A percentile compares a stretch with the other conserved stretches of the same genome.
Conservation (phyloP, 495 filamentous ascomycete species). For the Corynascus novoguineensis region DNA sequence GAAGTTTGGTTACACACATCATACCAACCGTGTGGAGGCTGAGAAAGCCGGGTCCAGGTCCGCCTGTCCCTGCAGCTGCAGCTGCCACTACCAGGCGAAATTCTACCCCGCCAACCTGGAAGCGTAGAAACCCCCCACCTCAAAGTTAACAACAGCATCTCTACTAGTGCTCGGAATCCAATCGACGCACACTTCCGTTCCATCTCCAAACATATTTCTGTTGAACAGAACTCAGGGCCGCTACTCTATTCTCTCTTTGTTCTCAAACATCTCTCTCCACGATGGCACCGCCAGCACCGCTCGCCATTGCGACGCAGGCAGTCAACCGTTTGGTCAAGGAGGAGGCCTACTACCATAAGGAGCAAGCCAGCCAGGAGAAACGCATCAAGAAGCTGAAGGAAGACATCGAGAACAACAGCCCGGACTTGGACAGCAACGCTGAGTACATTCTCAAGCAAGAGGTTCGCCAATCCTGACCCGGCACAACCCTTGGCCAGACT, state of each 20-base stretch:
- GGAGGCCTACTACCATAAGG: slow-evolving; percentile 80
- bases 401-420: slow-evolving; percentile 35
- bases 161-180: neutral
- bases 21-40: too few species aligned
- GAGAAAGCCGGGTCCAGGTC: too few species aligned
- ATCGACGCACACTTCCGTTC: neutral
- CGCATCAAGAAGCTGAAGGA: slow-evolving; percentile 64
- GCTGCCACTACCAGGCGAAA: slow-evolving; percentile 2
- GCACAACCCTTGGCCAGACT: neutral
- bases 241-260: neutral
- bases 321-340: slow-evolving; percentile 85
- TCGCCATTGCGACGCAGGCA: slow-evolving; percentile 29
- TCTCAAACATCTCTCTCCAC: neutral
- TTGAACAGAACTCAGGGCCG: neutral
- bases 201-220: neutral
- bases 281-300: slow-evolving; percentile 30
- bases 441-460: slow-evolving; percentile 75
- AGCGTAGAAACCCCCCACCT: too few species aligned
- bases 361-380: slow-evolving; percentile 64
- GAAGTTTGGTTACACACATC: too few species aligned
- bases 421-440: slow-evolving; percentile 56
- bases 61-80: too few species aligned
- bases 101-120: slow-evolving; percentile 34
- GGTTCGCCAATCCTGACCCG: slow-evolving; percentile 46
- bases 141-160: slow-evolving; percentile 19